Percentiles rank a stretch among this genome's conserved stretches.
These are phyloP conservation scores for Entomortierella chlamydospora DNA, from an alignment of 192 early-diverging fungal species.

Conservation along the genomic window DNA sequence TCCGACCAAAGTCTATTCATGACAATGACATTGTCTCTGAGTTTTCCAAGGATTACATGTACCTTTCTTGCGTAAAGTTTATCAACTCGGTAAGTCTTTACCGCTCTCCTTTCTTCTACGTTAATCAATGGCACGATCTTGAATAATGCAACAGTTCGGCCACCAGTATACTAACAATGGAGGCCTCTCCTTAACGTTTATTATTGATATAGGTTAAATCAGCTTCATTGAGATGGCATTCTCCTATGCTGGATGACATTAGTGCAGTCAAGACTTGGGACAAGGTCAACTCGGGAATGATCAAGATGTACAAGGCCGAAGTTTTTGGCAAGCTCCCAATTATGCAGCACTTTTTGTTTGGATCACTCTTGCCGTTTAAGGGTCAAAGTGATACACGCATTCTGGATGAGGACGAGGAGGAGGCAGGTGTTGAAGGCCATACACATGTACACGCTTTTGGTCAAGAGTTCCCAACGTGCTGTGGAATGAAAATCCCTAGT, in stretches of 20 bases:
- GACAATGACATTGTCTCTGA: slow-evolving; percentile 88
- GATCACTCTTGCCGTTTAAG: slow-evolving; percentile 82
- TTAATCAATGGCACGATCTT: too few species aligned
- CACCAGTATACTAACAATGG: too few species aligned
- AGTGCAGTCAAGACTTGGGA: slow-evolving; percentile 82
- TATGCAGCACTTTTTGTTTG: slow-evolving; percentile 99
- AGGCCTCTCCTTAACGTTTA: too few species aligned
- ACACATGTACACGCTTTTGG: slow-evolving; percentile 77
- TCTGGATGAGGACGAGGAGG: slow-evolving; percentile 55
- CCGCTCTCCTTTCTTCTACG: too few species aligned
- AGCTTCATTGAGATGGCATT: slow-evolving; percentile 84
- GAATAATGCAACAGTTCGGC: too few species aligned
- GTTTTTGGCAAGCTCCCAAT: slow-evolving; percentile 95
- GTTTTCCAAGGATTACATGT: slow-evolving; percentile 94
- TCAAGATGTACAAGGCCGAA: slow-evolving; percentile 97
- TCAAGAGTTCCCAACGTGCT: slow-evolving; percentile 83
- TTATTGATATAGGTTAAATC: slow-evolving; percentile 69
- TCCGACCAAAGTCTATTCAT: slow-evolving; percentile 95
- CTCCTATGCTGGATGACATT: slow-evolving; percentile 97
- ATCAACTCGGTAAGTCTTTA: slow-evolving; percentile 79
- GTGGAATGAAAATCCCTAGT: slow-evolving; percentile 84
- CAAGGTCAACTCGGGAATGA: slow-evolving; percentile 93
- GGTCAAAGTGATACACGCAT: slow-evolving; percentile 54
- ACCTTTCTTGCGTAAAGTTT: slow-evolving; percentile 93
- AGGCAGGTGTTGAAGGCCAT: slow-evolving; percentile 69